Percentiles rank a stretch among this genome's conserved stretches.
Evolutionary conservation across 345 rosid genomes (phyloP).

Genomic region (Cardamine chenopodiifolia): DNA sequence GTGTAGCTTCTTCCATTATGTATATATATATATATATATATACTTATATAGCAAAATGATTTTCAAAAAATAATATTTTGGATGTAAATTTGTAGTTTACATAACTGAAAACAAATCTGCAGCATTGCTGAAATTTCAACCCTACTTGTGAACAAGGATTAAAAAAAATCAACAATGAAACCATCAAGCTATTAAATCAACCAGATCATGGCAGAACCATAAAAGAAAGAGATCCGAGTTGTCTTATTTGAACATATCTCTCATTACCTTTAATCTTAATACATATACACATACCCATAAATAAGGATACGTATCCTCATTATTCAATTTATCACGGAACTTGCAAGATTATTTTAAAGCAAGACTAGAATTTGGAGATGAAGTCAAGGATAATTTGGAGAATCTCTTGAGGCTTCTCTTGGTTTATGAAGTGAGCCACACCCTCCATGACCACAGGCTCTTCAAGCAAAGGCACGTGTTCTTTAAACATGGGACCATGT

Average conservation of each 20-base stretch:
- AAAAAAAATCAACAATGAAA: neutral
- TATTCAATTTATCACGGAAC: too few species aligned
- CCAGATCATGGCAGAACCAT: too few species aligned
- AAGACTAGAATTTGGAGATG: slow-evolving; percentile 35
- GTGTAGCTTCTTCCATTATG: neutral
- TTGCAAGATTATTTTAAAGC: neutral
- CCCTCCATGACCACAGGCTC: slow-evolving; percentile 39
- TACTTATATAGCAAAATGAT: too few species aligned
- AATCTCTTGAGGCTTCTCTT: slow-evolving; percentile 41
- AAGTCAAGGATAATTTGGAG: slow-evolving; percentile 33
- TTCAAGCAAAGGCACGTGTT: slow-evolving; percentile 40
- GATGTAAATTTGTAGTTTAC: neutral
- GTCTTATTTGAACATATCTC: neutral
- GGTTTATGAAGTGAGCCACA: slow-evolving; percentile 37
- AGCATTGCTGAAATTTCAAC: too few species aligned
- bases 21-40: too few species aligned
- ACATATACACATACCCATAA: neutral
- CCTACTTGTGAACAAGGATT: neutral
- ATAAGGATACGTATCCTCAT: neutral
- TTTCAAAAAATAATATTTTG: too few species aligned
- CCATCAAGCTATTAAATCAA: too few species aligned
- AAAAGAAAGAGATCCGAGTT: neutral
- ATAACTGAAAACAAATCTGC: neutral
- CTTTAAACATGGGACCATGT: slow-evolving; percentile 36
- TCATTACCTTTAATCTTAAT: neutral